phyloP scores from a whole-genome alignment of 305 asterid genomes.

The Ajuga reptans region DNA sequence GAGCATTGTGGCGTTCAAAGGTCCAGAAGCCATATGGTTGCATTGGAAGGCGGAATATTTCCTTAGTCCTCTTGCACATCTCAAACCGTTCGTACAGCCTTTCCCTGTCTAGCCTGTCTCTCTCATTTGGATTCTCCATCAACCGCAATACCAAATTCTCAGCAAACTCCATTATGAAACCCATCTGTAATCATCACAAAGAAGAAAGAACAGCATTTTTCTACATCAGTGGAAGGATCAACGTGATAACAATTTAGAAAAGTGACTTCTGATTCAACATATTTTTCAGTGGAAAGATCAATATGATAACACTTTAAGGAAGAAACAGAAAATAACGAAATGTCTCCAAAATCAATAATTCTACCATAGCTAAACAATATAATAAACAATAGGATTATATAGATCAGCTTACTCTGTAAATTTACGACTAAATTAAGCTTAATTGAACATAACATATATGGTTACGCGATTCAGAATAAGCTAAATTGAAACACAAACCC shows the following conservation, averaged over 20 bases:
- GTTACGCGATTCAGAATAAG: too few species aligned
- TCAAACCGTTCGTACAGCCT: slow-evolving; percentile 32
- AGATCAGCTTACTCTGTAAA: not conserved
- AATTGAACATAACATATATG: too few species aligned
- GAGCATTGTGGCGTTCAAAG: slow-evolving; percentile 82
- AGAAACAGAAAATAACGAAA: too few species aligned
- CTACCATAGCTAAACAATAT: not conserved
- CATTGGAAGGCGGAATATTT: slow-evolving; percentile 70
- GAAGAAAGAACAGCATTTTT: not conserved
- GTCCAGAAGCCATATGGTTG: slow-evolving; percentile 96
- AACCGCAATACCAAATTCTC: slow-evolving; percentile 69
- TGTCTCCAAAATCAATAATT: not conserved
- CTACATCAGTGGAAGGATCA: too few species aligned
- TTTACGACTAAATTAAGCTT: not conserved
- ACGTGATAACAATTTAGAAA: too few species aligned
- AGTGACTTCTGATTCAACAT: too few species aligned
- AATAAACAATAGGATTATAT: too few species aligned
- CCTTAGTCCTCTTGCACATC: slow-evolving; percentile 37
- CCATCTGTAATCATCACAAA: slow-evolving; percentile 35
- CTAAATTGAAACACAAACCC: too few species aligned
- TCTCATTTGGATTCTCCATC: slow-evolving; percentile 86
- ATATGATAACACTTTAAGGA: too few species aligned
- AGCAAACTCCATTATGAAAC: slow-evolving; percentile 89
- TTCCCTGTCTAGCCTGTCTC: slow-evolving; percentile 70
- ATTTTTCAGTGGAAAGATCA: too few species aligned